Conservation (phyloP, 2,329 filamentous ascomycete species). For the Pseudocercospora vitis region DNA sequence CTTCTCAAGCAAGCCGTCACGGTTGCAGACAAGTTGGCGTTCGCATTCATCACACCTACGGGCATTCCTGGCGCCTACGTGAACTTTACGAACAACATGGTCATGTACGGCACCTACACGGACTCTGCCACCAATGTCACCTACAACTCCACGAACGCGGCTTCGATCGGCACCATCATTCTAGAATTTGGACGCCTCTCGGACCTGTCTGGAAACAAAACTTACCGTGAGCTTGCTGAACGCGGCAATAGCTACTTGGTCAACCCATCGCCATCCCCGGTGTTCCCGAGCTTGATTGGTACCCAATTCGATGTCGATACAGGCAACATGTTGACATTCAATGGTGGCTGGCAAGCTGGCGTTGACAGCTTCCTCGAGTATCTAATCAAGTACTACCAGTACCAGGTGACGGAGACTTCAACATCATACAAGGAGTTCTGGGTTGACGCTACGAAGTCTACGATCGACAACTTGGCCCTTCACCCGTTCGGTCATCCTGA, state of each 20-base stretch:
- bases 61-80: conserved; percentile 26
- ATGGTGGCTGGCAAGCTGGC: conserved; percentile 37
- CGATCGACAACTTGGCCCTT: conserved; percentile 34
- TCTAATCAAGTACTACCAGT: conserved; percentile 38
- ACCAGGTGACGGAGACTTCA: conserved; percentile 28
- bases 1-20: conserved; percentile 23
- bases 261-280: conserved; percentile 14
- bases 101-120: conserved; percentile 30
- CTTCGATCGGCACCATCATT: conserved; percentile 26
- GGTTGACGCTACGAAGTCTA: conserved; percentile 34
- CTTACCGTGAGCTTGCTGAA: conserved; percentile 18
- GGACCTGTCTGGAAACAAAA: conserved; percentile 28
- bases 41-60: conserved; percentile 26
- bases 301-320: conserved; percentile 28
- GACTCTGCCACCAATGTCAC: conserved; percentile 24
- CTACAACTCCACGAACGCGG: conserved; percentile 28
- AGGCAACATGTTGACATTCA: conserved; percentile 31
- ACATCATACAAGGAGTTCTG: conserved; percentile 33
- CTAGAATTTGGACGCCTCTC: conserved; percentile 32
- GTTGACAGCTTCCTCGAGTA: conserved; percentile 39
- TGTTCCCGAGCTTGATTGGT: conserved; percentile 35
- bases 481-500: conserved; percentile 33
- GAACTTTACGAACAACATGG: conserved; percentile 16
- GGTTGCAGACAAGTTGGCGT: conserved; percentile 28
- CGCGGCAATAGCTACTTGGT: conserved; percentile 18